Percentiles rank a stretch among this genome's conserved stretches.
Evolutionary conservation across 1,284 basidiomycete species (phyloP).

Genomic region (Cryptococcus neoformans): DNA sequence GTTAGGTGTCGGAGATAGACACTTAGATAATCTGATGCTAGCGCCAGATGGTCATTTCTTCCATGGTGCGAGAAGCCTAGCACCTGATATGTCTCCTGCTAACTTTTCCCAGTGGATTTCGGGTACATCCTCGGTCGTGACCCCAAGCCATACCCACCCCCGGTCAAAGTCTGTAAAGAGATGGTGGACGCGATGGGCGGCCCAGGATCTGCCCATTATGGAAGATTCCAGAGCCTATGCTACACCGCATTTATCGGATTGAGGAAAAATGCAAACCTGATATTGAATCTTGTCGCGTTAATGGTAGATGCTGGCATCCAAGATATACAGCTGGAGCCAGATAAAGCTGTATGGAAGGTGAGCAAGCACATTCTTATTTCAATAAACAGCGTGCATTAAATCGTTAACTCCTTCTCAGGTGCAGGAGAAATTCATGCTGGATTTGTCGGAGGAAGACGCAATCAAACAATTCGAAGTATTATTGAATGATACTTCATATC

Average conservation of each 20-base stretch:
- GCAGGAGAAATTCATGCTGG: conserved; percentile 94
- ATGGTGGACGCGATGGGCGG: conserved; percentile 99
- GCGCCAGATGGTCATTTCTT: conserved; percentile 76
- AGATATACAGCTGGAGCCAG: conserved; percentile 79
- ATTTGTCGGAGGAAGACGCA: conserved; percentile 92
- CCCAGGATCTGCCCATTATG: conserved; percentile 84
- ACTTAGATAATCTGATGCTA: conserved; percentile 92
- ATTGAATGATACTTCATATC: conserved; percentile 91
- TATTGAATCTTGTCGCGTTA: conserved; percentile 90
- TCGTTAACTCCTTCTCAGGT: conserved; percentile 62
- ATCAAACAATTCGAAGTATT: conserved; percentile 94
- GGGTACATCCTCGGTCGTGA: conserved; percentile 98
- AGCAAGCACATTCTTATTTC: not conserved
- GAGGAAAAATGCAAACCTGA: conserved; percentile 90
- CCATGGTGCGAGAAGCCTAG: conserved; percentile 32
- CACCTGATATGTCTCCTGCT: not conserved
- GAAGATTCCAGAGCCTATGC: conserved; percentile 91
- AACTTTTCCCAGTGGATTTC: conserved; percentile 75
- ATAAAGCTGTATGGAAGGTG: conserved; percentile 59
- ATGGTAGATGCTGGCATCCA: conserved; percentile 99
- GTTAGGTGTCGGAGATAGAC: conserved; percentile 94
- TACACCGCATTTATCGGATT: conserved; percentile 95
- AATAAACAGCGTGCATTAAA: not conserved
- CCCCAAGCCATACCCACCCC: conserved; percentile 96
- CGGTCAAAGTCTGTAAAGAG: conserved; percentile 98